Evolutionary conservation across 257 asterid genomes (phyloP).

Genomic region (Rubia yunnanensis): DNA sequence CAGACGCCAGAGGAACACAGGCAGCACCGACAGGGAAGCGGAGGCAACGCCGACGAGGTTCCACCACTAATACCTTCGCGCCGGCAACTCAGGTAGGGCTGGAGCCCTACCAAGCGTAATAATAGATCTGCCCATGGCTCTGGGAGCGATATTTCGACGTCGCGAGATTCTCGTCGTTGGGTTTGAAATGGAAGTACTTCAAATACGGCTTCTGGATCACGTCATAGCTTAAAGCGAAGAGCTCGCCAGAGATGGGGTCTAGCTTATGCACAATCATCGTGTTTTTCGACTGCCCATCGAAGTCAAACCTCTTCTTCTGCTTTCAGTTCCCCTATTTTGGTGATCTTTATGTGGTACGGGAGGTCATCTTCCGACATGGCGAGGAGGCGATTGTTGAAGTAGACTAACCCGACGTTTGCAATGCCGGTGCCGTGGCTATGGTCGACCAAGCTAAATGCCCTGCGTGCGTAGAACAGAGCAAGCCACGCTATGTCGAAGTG

Average conservation of each 20-base stretch:
- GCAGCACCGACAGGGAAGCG: too few relatives aligned
- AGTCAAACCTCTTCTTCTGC: conserved; percentile 54
- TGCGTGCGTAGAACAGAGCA: conserved; percentile 74
- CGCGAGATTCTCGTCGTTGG: conserved; percentile 55
- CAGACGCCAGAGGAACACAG: too few relatives aligned
- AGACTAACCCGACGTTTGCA: too few relatives aligned
- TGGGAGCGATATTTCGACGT: conserved; percentile 84
- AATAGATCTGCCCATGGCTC: too few relatives aligned
- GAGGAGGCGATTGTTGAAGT: too few relatives aligned
- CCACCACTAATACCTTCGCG: too few relatives aligned
- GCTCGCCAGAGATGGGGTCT: conserved; percentile 84
- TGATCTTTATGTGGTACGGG: conserved; percentile 69
- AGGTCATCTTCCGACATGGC: too few relatives aligned
- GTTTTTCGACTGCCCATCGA: conserved; percentile 49
- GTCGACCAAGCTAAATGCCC: conserved; percentile 54
- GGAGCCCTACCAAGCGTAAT: too few relatives aligned
- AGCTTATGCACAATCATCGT: conserved; percentile 92
- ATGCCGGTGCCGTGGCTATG: too few relatives aligned
- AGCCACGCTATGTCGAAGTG: conserved; percentile 79
- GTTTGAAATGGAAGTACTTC: conserved; percentile 62
- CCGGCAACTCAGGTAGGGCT: too few relatives aligned
- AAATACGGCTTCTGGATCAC: conserved; percentile 78
- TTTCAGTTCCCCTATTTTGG: conserved; percentile 59
- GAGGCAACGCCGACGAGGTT: too few relatives aligned
- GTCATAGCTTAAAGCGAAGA: too few relatives aligned